Conservation (phyloP, 768 basidiomycete genomes). For the Coprinopsis strossmayeri region DNA sequence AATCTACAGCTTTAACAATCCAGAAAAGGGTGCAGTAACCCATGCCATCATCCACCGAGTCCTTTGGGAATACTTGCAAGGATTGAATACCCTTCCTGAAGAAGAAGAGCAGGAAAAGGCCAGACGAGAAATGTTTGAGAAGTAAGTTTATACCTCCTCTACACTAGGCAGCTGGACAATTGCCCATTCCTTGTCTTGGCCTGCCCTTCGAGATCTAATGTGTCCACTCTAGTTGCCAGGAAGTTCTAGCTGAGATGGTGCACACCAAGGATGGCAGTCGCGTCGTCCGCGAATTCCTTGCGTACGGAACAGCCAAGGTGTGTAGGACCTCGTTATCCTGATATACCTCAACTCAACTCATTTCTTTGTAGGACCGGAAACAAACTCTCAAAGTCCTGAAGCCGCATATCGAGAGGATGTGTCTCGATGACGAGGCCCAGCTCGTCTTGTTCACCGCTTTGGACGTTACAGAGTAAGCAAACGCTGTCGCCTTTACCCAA, state of each 20-base stretch:
- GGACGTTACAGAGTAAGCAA: slow-evolving; percentile 78
- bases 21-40: slow-evolving; percentile 83
- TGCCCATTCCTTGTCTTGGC: too few relatives aligned
- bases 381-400: slow-evolving; percentile 85
- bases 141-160: slow-evolving; percentile 45
- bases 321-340: slow-evolving; percentile 10
- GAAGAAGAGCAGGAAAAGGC: slow-evolving; percentile 67
- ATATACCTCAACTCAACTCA: not conserved
- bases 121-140: slow-evolving; percentile 76
- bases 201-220: not conserved
- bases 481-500: not conserved
- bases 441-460: slow-evolving; percentile 84
- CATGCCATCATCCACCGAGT: slow-evolving; percentile 86
- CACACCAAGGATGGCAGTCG: slow-evolving; percentile 91
- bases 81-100: slow-evolving; percentile 49
- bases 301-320: slow-evolving; percentile 78
- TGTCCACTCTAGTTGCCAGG: slow-evolving; percentile 60
- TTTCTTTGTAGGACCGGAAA: slow-evolving; percentile 66
- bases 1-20: slow-evolving; percentile 70
- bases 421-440: slow-evolving; percentile 84
- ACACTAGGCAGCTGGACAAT: too few relatives aligned
- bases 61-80: slow-evolving; percentile 78
- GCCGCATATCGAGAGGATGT: slow-evolving; percentile 86
- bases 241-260: slow-evolving; percentile 85
- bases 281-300: slow-evolving; percentile 80